Evolutionary conservation across 164 flowering plant species (phyloP), one percentile per base, ranked within the genome.

Genomic region (Akebia trifoliata): DNA sequence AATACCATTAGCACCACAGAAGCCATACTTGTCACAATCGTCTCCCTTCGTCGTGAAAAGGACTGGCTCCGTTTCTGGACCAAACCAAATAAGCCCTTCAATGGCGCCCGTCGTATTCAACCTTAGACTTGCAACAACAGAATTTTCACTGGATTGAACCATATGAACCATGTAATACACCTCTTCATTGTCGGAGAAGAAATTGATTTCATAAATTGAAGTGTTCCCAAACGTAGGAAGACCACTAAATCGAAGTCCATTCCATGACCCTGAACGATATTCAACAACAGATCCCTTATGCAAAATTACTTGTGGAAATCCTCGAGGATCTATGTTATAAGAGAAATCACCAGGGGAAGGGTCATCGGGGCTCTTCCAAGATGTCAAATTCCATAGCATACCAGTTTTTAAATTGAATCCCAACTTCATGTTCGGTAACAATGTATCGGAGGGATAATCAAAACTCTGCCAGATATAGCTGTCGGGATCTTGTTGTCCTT

Each of bases 251-350:
- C 50, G 32, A 5, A 64, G 0, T 0, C 84, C 93, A 52, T 81
- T 75, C 92, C 85, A 83, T 2, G 72, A 63, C 8, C 89, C 88
- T 1, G 69, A 12, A 2, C 81, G 32, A 21, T 25, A 75, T 28
- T 3, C 3, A 6, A 24, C 40, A 1, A 0, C 9, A 4, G 55
- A 21, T 10, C 70, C 71, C 2, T 35, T 42, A 24, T 14, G 21
- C 0, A 76, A 8, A 25, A 64, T 11, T 3, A 52, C 6, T 36
- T 77, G 55, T 0, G 78, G 76, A 9, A 39, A 45, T 11, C 73
- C 76, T 7, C 40, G 17, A 3, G 11, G 57, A 9, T 75, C 77
- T 10, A 81, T 0, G 3, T 37, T 7, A n/a, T 43, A 38, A 8
- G 34, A 21, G 40, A 43, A 65, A 1, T 50, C 50, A 4, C 79